Evolutionary conservation across 805 yeast species (phyloP), one percentile per base, ranked within the genome.

Genomic region (Saccharomycopsis olivae): DNA sequence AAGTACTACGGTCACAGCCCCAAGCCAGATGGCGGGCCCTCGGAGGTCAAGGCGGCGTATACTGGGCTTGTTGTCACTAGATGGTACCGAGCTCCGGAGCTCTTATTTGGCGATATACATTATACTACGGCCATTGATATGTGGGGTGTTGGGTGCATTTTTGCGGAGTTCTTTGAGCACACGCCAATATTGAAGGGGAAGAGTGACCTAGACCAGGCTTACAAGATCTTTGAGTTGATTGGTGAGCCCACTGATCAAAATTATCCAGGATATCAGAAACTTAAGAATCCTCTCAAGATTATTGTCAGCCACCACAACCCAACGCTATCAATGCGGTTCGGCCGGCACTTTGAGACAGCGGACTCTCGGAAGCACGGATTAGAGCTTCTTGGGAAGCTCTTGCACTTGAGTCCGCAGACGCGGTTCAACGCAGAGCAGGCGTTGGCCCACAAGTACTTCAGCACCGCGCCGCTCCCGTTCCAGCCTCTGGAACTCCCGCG

Each of bases 61-160:
- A 76, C 84, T 0, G 69, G 71, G 14, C 68, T 73, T 39, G 98
- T 92, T 3, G 97, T 92, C 28, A 92, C 98, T 0, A 63, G 98
- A 50, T 92, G 98, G 98, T 92, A 94, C 58, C 67, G 98, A 44
- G 94, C 98, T 1, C 98, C 97, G 0, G 98, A 89, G 57, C 66
- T 92, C 15, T 68, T 92, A n/a, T 61, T 92, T 39, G 96, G 96
- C 3, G 95, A 87, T 49, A 69, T 80, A 50, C 65, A 70, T 43
- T 89, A 89, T 56, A 88, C 97, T 2, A 85, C 96, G 0, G 94
- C 97, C 0, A 89, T 89, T 10, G 99, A 92, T 59, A 71, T 94
- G 61, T 92, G 99, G 99, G 97, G 98, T 0, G 74, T 86, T 18
- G 97, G 97, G 1, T 92, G 98, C 61, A 92, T 92, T 0, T 78